A percentile compares a stretch with the other conserved stretches of the same genome.
phyloP scores from a whole-genome alignment of 73 alveolate species.

The Breviolum minutum region DNA sequence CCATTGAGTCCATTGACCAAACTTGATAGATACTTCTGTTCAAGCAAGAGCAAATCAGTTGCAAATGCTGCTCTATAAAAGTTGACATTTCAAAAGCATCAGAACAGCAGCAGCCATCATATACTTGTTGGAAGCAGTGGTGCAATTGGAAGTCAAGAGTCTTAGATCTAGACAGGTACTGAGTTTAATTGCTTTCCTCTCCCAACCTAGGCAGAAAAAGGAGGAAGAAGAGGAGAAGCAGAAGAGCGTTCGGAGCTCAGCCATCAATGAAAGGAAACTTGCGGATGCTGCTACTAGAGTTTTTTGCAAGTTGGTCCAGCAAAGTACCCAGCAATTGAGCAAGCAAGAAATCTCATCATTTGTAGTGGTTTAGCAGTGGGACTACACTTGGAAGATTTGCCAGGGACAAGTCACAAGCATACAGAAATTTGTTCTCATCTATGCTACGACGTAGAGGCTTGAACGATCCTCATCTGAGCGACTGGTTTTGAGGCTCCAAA shows the following conservation, averaged over 20 bases:
- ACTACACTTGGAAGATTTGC: too few relatives aligned
- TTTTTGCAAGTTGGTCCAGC: background rate
- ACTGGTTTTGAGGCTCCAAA: slow-evolving; percentile 46
- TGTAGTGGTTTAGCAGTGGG: background rate
- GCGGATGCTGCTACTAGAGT: background rate
- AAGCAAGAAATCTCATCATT: too few relatives aligned
- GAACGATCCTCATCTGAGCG: background rate
- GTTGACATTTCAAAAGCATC: too few relatives aligned
- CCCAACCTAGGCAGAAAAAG: slow-evolving; percentile 69
- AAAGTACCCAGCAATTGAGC: background rate
- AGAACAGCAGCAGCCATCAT: background rate
- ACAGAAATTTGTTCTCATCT: too few relatives aligned
- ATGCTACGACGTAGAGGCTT: too few relatives aligned
- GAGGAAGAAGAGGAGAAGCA: slow-evolving; percentile 95
- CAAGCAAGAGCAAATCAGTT: too few relatives aligned
- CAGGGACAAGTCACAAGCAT: too few relatives aligned
- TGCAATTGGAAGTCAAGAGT: background rate
- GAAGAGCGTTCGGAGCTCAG: slow-evolving; percentile 45
- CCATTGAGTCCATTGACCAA: too few relatives aligned
- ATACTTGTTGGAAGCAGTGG: background rate
- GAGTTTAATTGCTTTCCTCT: background rate
- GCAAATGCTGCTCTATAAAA: too few relatives aligned
- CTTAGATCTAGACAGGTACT: too few relatives aligned
- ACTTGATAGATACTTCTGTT: too few relatives aligned
- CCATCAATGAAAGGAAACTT: background rate